Conservation (phyloP, 768 basidiomycete species). For the Mycena galericulata region DNA sequence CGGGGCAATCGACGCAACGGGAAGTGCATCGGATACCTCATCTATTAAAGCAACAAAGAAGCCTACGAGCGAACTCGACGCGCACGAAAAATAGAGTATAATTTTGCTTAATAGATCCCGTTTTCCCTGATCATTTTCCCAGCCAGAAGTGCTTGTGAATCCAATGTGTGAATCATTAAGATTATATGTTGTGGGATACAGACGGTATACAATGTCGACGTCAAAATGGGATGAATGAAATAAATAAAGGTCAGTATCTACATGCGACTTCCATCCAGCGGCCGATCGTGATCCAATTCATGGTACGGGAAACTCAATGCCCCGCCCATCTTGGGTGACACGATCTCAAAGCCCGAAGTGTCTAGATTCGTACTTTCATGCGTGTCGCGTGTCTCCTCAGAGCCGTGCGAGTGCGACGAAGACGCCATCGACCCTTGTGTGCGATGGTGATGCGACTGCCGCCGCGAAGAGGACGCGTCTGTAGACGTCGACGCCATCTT, state of each 20-base stretch:
- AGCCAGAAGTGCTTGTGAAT: too few relatives aligned
- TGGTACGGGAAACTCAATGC: constrained; percentile 70
- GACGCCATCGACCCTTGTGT: constrained; percentile 53
- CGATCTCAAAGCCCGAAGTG: constrained; percentile 74
- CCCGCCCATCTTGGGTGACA: constrained; percentile 62
- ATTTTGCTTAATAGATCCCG: too few relatives aligned
- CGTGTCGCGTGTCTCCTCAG: constrained; percentile 51
- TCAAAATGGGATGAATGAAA: constrained; percentile 23
- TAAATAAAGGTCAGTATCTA: constrained; percentile 32
- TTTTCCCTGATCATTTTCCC: too few relatives aligned
- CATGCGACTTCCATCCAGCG: constrained; percentile 22
- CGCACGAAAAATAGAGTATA: background rate
- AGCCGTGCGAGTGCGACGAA: constrained; percentile 47
- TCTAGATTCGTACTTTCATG: constrained; percentile 63
- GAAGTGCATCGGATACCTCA: too few relatives aligned
- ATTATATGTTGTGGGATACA: constrained; percentile 27
- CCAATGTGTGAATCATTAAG: constrained; percentile 24
- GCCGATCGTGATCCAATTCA: constrained; percentile 42
- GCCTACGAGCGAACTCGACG: background rate
- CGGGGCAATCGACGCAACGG: too few relatives aligned
- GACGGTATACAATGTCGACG: constrained; percentile 29
- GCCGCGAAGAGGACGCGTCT: constrained; percentile 43
- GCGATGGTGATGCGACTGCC: constrained; percentile 37
- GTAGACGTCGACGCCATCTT: constrained; percentile 50
- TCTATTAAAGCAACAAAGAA: too few relatives aligned